Evolutionary conservation across 345 rosid species (phyloP).

Genomic region (Gynandropsis gynandra): DNA sequence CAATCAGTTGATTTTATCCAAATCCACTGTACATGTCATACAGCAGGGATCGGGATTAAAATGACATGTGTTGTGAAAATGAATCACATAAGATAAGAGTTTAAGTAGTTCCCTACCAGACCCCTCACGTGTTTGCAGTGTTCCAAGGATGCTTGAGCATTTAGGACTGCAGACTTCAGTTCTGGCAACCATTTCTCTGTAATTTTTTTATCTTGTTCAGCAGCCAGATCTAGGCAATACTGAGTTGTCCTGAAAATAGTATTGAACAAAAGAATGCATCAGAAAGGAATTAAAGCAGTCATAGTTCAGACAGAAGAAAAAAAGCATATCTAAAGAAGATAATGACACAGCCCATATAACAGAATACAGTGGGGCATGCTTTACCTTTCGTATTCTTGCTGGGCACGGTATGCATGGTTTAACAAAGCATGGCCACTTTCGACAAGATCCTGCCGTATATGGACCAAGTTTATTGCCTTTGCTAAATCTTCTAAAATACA

Average conservation of each 20-base stretch:
- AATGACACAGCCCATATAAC: not conserved
- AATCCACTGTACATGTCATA: no score
- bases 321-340: not conserved
- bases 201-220: conserved; percentile 74
- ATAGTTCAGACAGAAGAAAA: not conserved
- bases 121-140: conserved; percentile 75
- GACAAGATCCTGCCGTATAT: conserved; percentile 68
- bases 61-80: not conserved
- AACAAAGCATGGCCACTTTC: conserved; percentile 76
- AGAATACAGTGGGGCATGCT: not conserved
- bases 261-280: conserved; percentile 10
- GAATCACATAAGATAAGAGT: not conserved
- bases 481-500: conserved; percentile 82
- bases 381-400: conserved; percentile 90
- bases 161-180: conserved; percentile 54
- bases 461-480: conserved; percentile 79
- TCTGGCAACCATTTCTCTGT: conserved; percentile 84
- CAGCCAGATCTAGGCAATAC: conserved; percentile 70
- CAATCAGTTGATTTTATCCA: no score
- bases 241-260: conserved; percentile 54
- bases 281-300: not conserved
- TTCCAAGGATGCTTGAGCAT: conserved; percentile 63
- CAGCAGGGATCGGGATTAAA: not conserved
- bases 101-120: conserved; percentile 51
- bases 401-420: conserved; percentile 71